Conservation (phyloP, 2,329 filamentous ascomycete genomes). For the Fusarium cyanostomum region DNA sequence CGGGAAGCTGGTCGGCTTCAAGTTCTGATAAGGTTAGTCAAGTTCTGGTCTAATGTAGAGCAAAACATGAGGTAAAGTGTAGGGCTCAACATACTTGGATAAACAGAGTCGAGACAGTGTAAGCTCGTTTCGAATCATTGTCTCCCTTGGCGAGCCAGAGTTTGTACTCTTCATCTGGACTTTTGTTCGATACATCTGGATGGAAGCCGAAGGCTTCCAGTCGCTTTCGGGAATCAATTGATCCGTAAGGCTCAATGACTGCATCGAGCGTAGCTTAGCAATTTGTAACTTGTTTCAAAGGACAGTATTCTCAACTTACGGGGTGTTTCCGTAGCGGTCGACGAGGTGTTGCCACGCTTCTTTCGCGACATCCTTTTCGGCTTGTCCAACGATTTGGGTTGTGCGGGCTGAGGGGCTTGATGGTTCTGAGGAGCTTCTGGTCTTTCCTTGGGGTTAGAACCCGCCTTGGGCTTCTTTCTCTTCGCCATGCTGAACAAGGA, state of each 20-base stretch:
- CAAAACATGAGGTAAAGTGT: too few species aligned
- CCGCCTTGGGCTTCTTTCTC: not conserved
- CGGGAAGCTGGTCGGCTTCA: not conserved
- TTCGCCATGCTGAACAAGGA: not conserved
- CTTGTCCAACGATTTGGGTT: too few species aligned
- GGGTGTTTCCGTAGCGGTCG: too few species aligned
- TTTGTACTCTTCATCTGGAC: not conserved
- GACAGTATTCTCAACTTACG: too few species aligned
- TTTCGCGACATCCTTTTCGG: too few species aligned
- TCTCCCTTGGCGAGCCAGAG: not conserved
- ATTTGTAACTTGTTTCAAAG: too few species aligned
- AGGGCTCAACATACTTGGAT: not conserved
- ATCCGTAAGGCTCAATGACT: not conserved
- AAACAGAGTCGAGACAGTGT: not conserved
- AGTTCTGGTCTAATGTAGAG: not conserved
- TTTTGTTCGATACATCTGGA: not conserved
- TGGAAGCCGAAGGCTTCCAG: not conserved
- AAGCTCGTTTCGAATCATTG: too few species aligned
- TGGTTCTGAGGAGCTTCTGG: not conserved
- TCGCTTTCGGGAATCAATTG: not conserved
- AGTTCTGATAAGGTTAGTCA: conserved; percentile 4
- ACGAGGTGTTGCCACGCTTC: too few species aligned
- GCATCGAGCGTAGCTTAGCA: too few species aligned
- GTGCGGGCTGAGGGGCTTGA: too few species aligned
- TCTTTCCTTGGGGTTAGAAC: not conserved